Conservation (phyloP, 2,329 filamentous ascomycete species). For the Fusarium nelsonii region DNA sequence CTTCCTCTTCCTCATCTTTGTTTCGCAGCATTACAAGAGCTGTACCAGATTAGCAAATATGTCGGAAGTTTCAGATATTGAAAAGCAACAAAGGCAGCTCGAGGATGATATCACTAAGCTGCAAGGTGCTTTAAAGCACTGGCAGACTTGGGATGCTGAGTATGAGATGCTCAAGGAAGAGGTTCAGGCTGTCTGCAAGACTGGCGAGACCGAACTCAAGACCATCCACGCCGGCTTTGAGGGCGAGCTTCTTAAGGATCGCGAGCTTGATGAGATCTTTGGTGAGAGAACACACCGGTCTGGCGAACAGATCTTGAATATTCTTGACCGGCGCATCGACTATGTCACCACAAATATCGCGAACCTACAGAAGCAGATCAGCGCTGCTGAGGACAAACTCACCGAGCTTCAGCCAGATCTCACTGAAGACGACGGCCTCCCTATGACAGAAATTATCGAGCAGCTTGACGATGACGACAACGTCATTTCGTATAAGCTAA, state of each 20-base stretch:
- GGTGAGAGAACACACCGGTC: slow-evolving; percentile 48
- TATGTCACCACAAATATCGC: slow-evolving; percentile 88
- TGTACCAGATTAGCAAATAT: slow-evolving; percentile 50
- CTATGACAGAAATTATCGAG: slow-evolving; percentile 91
- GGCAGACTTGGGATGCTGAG: slow-evolving; percentile 91
- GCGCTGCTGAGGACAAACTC: slow-evolving; percentile 76
- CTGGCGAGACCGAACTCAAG: slow-evolving; percentile 63
- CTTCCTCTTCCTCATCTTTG: slow-evolving; percentile 16
- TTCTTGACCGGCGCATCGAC: slow-evolving; percentile 79
- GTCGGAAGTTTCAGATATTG: slow-evolving; percentile 72
- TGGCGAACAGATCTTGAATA: slow-evolving; percentile 66
- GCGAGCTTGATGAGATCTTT: slow-evolving; percentile 65
- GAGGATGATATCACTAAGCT: slow-evolving; percentile 79
- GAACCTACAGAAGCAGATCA: slow-evolving; percentile 79
- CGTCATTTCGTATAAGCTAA: slow-evolving; percentile 75
- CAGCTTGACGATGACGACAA: slow-evolving; percentile 92
- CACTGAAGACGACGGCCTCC: slow-evolving; percentile 76
- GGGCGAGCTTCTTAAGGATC: slow-evolving; percentile 71
- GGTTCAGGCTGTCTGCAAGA: slow-evolving; percentile 68
- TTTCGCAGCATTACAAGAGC: slow-evolving; percentile 15
- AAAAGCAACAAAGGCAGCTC: slow-evolving; percentile 79
- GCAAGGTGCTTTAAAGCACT: slow-evolving; percentile 82
- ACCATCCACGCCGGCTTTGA: slow-evolving; percentile 70
- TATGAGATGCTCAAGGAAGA: slow-evolving; percentile 92
- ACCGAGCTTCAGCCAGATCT: slow-evolving; percentile 72